Percentiles rank a stretch among this genome's conserved stretches.
Evolutionary conservation across 2,329 filamentous ascomycete genomes (phyloP).

Genomic region (Monilinia fructigena): DNA sequence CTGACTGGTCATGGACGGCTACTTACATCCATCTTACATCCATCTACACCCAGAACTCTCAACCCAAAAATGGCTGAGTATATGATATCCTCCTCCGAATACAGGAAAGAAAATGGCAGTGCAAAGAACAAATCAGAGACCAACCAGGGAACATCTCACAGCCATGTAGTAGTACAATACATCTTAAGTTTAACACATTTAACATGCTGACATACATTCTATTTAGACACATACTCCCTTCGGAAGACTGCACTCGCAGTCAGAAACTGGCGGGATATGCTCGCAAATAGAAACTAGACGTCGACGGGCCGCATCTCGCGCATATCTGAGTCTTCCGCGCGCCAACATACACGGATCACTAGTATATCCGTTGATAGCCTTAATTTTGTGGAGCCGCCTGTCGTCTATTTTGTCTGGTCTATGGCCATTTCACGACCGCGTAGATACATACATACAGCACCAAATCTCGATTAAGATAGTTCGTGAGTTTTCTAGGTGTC

Average conservation of each 20-base stretch:
- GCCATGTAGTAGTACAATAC: constrained; percentile 2
- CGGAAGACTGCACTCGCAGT: constrained; percentile 8
- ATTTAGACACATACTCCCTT: not conserved
- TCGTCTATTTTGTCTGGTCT: constrained; percentile 1
- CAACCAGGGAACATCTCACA: not conserved
- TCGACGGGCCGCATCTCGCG: constrained; percentile 19
- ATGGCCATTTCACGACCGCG: not conserved
- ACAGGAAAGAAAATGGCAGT: not conserved
- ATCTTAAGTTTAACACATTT: not conserved
- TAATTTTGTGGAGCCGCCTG: constrained; percentile 9
- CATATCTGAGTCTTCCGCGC: constrained; percentile 21
- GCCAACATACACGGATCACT: constrained; percentile 16
- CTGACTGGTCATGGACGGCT: not conserved
- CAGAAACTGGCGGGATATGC: not conserved
- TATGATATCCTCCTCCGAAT: not conserved
- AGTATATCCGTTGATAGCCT: constrained; percentile 1
- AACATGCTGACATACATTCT: constrained; percentile 16
- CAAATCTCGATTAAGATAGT: not conserved
- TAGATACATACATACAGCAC: not conserved
- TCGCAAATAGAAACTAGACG: constrained; percentile 21
- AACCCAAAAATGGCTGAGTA: constrained; percentile 11
- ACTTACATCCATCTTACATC: not conserved
- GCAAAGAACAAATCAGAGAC: constrained; percentile 10
- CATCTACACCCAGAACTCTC: not conserved
- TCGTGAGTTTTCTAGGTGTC: not conserved